A percentile compares a stretch with the other conserved stretches of the same genome.
Conservation (phyloP, 805 yeast species). For the Cyberlindnera mrakii region DNA sequence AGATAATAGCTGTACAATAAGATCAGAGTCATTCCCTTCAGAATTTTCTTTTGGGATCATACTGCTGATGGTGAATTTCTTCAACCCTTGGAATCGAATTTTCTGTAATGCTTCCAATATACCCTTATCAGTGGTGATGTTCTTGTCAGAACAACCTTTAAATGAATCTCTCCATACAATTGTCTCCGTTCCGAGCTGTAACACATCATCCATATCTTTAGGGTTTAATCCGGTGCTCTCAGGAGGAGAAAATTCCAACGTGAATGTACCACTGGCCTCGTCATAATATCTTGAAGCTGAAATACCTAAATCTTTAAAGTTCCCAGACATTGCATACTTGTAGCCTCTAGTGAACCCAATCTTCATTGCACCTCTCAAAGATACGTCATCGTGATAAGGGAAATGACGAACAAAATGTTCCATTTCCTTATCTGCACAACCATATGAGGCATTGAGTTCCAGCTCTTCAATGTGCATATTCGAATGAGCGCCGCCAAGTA, state of each 20-base stretch:
- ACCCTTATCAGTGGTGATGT: background rate
- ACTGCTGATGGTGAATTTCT: background rate
- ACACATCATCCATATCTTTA: background rate
- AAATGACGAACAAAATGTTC: slow-evolving; percentile 17
- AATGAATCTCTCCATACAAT: slow-evolving; percentile 1
- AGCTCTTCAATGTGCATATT: slow-evolving; percentile 1
- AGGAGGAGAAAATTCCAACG: background rate
- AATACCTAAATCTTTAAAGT: background rate
- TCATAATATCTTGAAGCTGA: background rate
- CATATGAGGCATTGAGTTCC: slow-evolving; percentile 20
- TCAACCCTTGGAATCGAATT: background rate
- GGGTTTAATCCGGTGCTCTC: background rate
- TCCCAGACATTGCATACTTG: background rate
- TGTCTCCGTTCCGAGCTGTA: background rate
- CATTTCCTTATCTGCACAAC: slow-evolving; percentile 13
- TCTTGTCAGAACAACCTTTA: background rate
- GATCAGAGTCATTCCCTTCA: too few relatives aligned
- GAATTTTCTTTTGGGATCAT: too few relatives aligned
- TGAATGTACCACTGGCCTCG: background rate
- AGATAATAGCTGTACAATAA: too few relatives aligned
- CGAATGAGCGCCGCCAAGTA: background rate
- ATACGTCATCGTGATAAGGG: slow-evolving; percentile 5
- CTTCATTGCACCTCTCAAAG: slow-evolving; percentile 10
- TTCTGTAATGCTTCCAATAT: background rate
- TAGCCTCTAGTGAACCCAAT: background rate